These are phyloP conservation scores for Vitellaria paradoxa DNA, from an alignment of 179 eudicot genomes.

Conservation along the genomic window DNA sequence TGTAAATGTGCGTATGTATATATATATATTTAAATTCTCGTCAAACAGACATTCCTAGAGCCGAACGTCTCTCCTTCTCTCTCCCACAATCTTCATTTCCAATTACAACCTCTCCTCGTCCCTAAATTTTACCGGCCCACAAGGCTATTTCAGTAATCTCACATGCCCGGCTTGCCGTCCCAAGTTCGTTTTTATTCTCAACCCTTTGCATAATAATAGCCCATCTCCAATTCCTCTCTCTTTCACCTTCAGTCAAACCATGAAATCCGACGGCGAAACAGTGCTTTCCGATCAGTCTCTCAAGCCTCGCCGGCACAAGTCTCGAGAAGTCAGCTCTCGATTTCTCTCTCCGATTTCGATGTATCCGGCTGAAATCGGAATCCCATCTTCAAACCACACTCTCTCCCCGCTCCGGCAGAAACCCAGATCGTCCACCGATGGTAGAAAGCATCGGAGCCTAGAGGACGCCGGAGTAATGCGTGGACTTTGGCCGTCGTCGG, in stretches of 20 bases:
- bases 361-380: background rate
- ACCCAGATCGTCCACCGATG: too few species aligned
- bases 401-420: too few species aligned
- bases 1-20: too few species aligned
- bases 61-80: conserved; percentile 18
- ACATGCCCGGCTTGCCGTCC: too few species aligned
- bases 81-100: background rate
- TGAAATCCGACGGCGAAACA: background rate
- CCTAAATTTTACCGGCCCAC: conserved; percentile 7
- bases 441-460: too few species aligned
- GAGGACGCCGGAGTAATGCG: too few species aligned
- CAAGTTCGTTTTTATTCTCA: too few species aligned
- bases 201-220: too few species aligned
- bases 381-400: background rate
- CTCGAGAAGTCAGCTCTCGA: background rate
- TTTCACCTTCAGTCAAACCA: conserved; percentile 10
- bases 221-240: background rate
- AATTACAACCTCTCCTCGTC: background rate
- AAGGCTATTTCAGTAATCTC: conserved; percentile 11
- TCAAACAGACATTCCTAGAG: background rate
- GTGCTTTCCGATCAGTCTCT: conserved; percentile 16
- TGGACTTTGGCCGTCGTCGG: too few species aligned
- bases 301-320: too few species aligned
- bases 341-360: conserved; percentile 19
- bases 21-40: background rate